Evolutionary conservation across 768 basidiomycete genomes (phyloP).

Genomic region (Daedaleopsis nitida): DNA sequence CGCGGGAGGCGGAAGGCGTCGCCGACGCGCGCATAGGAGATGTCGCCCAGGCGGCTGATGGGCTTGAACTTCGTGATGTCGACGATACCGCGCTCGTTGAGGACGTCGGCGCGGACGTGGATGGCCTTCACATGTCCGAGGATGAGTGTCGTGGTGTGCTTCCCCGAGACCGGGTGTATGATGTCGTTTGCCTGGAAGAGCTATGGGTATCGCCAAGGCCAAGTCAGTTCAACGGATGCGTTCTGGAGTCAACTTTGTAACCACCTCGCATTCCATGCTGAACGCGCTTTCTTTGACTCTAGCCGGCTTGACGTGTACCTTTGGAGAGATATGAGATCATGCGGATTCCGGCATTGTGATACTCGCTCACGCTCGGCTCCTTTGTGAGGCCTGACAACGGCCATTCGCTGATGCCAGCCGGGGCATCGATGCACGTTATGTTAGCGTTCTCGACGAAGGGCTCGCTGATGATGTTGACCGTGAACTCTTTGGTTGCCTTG

Average conservation of each 20-base stretch:
- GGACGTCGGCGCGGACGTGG: slow-evolving; percentile 44
- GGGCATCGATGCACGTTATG: slow-evolving; percentile 39
- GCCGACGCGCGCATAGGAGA: slow-evolving; percentile 34
- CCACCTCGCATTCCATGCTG: slow-evolving; percentile 48
- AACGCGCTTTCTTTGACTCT: slow-evolving; percentile 49
- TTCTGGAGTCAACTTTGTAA: not conserved
- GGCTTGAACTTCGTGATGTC: slow-evolving; percentile 40
- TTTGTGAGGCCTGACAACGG: slow-evolving; percentile 44
- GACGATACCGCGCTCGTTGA: slow-evolving; percentile 37
- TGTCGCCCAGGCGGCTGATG: slow-evolving; percentile 41
- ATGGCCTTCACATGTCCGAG: slow-evolving; percentile 42
- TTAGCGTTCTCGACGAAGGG: slow-evolving; percentile 44
- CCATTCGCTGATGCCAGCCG: slow-evolving; percentile 43
- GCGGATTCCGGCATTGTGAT: not conserved
- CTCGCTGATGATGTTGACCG: slow-evolving; percentile 60
- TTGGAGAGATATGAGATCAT: not conserved
- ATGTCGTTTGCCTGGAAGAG: slow-evolving; percentile 39
- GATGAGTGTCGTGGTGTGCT: slow-evolving; percentile 33
- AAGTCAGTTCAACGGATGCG: slow-evolving; percentile 1
- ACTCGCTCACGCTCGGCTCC: slow-evolving; percentile 35
- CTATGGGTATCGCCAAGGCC: not conserved
- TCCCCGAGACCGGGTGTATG: slow-evolving; percentile 31
- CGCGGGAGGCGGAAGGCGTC: slow-evolving; percentile 26
- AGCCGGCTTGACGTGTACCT: slow-evolving; percentile 42
- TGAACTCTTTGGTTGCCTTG: slow-evolving; percentile 48